These are phyloP conservation scores for Plasmodium relictum DNA, from an alignment of 169 alveolate species.

Conservation along the genomic window DNA sequence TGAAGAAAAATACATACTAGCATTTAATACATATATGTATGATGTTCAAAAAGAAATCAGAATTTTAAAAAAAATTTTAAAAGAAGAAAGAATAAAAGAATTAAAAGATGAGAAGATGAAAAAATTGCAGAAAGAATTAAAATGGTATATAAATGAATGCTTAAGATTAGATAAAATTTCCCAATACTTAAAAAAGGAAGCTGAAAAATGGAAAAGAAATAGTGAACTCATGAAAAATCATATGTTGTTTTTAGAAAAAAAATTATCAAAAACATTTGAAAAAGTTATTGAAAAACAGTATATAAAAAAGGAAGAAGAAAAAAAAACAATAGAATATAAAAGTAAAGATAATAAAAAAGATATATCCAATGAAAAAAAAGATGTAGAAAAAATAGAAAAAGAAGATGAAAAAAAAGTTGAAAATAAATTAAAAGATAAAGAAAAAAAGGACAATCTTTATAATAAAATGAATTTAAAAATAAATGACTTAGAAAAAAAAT, in stretches of 20 bases:
- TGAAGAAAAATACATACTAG: slow-evolving; percentile 70
- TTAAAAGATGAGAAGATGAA: slow-evolving; percentile 64
- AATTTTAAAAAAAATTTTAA: slow-evolving; percentile 44
- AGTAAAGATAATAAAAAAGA: neutral
- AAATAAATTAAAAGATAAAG: neutral
- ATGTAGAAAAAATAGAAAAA: slow-evolving; percentile 10
- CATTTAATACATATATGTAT: slow-evolving; percentile 74
- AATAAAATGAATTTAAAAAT: slow-evolving; percentile 36
- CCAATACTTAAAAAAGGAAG: slow-evolving; percentile 67
- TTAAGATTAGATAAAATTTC: slow-evolving; percentile 58
- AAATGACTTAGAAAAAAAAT: slow-evolving; percentile 67
- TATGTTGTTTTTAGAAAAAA: slow-evolving; percentile 60
- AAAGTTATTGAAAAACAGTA: slow-evolving; percentile 36
- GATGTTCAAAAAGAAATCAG: slow-evolving; percentile 74
- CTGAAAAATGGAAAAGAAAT: slow-evolving; percentile 77
- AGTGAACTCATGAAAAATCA: slow-evolving; percentile 72
- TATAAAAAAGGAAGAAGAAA: slow-evolving; percentile 9
- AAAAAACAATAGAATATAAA: neutral
- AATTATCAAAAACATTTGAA: slow-evolving; percentile 42
- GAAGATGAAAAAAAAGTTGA: slow-evolving; percentile 19
- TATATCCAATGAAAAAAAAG: slow-evolving; percentile 9
- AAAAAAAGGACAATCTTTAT: slow-evolving; percentile 17
- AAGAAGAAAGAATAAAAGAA: slow-evolving; percentile 71
- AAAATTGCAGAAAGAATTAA: slow-evolving; percentile 62
- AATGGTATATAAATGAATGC: slow-evolving; percentile 75